Evolutionary conservation across 345 rosid genomes (phyloP), one percentile per base, ranked within the genome.

Genomic region (Sonneratia caseolaris): DNA sequence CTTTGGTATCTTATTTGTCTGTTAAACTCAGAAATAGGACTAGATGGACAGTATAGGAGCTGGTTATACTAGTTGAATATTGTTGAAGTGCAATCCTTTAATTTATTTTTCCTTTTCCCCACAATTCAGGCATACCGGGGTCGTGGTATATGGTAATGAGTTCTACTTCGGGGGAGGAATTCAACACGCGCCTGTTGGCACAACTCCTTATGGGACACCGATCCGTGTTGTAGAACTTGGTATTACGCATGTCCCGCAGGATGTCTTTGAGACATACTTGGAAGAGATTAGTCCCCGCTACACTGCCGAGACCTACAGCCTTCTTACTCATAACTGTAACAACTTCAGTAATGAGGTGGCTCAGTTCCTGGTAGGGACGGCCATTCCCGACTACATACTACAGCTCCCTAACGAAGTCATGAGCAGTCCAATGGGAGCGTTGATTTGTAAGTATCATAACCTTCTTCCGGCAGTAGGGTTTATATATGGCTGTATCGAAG

Each of bases 381-480:
- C 79, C 0, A 92, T 95, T 70, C 99, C 99, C 0, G 94, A 91
- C 32, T 92, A 92, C 77, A 91, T 95, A 80, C 81, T 92, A 76
- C 82, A 89, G 75, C 94, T 95, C 6, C 99, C 99, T 3, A 90
- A 75, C 55, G 98, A 90, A 75, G 94, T 95, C 71, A 71, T 90
- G 87, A 85, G 79, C 86, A 92, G 99, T 74, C 99, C 99, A 12
- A 90, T 92, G 98, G 98, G 98, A 65, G 84, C 91, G 67, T 84
- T 95, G 32, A 72, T 95, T 57, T 61, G 99, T 95, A 79, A 92
- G 98, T 85, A n/a, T 12, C 13, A 6, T 35, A 61, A 47, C 48
- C 62, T 68, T 19, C 4, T 1, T 59, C n/a, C 10, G 43, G 53
- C 18, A 15, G 53, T 19, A 14, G 3, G 53, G 51, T 3, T 47